A percentile compares a stretch with the other conserved stretches of the same genome.
Evolutionary conservation across 2,329 filamentous ascomycete genomes (phyloP).

Genomic region (Aspergillus viridinutans): DNA sequence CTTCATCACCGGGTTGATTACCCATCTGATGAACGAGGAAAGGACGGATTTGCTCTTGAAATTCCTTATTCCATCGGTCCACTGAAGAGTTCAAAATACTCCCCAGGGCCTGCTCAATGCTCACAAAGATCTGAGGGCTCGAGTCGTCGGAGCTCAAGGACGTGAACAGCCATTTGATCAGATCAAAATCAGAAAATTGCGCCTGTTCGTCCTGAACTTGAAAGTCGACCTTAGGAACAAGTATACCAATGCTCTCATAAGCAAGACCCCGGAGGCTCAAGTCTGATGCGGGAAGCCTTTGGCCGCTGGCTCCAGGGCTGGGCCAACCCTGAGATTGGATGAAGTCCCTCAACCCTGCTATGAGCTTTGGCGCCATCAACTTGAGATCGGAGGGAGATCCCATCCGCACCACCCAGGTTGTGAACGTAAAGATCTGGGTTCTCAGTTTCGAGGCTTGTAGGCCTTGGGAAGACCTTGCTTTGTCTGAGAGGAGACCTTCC

Average conservation of each 20-base stretch:
- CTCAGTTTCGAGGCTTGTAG: constrained; percentile 76
- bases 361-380: constrained; percentile 63
- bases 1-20: constrained; percentile 39
- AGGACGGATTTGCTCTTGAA: constrained; percentile 44
- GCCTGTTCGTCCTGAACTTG: constrained; percentile 22
- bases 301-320: constrained; percentile 47
- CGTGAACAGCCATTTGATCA: constrained; percentile 74
- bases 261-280: constrained; percentile 69
- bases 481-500: constrained; percentile 54
- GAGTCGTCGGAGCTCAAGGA: constrained; percentile 77
- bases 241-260: constrained; percentile 84
- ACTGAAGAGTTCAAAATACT: constrained; percentile 63
- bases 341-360: constrained; percentile 66
- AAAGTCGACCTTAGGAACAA: constrained; percentile 53
- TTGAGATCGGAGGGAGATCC: constrained; percentile 59
- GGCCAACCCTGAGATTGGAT: constrained; percentile 84
- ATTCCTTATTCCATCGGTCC: constrained; percentile 39
- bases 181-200: constrained; percentile 46
- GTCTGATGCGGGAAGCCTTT: constrained; percentile 56
- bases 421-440: constrained; percentile 76
- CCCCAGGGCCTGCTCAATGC: constrained; percentile 83
- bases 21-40: constrained; percentile 68
- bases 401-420: constrained; percentile 79
- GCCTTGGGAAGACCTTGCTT: constrained; percentile 48
- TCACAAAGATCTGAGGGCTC: constrained; percentile 69